These are phyloP conservation scores for Saccharomyces pastorianus DNA, from an alignment of 1,139 yeast genomes.

Conservation along the genomic window DNA sequence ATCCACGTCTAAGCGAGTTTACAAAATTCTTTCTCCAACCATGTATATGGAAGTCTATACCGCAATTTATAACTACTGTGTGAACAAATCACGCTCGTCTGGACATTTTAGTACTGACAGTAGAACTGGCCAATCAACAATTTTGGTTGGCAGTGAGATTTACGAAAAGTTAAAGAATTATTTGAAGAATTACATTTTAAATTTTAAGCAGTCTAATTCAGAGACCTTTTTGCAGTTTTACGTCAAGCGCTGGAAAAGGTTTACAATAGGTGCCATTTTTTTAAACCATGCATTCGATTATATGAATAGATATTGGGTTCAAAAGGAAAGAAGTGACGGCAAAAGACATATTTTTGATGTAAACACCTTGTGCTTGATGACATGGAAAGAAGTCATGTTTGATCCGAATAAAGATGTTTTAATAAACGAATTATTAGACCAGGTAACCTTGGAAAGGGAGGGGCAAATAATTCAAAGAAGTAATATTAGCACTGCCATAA, in stretches of 20 bases:
- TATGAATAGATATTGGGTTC: constrained; percentile 96
- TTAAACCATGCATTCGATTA: constrained; percentile 91
- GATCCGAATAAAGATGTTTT: constrained; percentile 51
- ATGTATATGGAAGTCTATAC: constrained; percentile 73
- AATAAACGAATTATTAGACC: constrained; percentile 63
- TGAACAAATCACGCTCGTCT: constrained; percentile 58
- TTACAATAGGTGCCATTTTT: constrained; percentile 84
- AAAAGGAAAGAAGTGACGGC: constrained; percentile 94
- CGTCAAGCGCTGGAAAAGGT: constrained; percentile 82
- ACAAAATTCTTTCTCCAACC: constrained; percentile 57
- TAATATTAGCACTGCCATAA: constrained; percentile 65
- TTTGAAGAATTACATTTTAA: constrained; percentile 51
- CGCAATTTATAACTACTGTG: constrained; percentile 91
- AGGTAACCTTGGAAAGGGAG: constrained; percentile 70
- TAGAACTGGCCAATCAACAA: constrained; percentile 31
- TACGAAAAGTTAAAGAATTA: constrained; percentile 65
- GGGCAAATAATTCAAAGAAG: constrained; percentile 67
- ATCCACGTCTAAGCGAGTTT: constrained; percentile 31
- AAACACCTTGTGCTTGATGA: constrained; percentile 73
- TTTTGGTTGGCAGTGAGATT: constrained; percentile 76
- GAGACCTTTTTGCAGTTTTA: constrained; percentile 79
- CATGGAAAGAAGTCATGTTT: constrained; percentile 85
- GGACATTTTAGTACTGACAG: constrained; percentile 33
- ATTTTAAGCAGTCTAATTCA: constrained; percentile 40
- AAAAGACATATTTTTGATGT: constrained; percentile 85